phyloP scores from a whole-genome alignment of 108 stramenopile genomes.

The Thalassiosira profunda region DNA sequence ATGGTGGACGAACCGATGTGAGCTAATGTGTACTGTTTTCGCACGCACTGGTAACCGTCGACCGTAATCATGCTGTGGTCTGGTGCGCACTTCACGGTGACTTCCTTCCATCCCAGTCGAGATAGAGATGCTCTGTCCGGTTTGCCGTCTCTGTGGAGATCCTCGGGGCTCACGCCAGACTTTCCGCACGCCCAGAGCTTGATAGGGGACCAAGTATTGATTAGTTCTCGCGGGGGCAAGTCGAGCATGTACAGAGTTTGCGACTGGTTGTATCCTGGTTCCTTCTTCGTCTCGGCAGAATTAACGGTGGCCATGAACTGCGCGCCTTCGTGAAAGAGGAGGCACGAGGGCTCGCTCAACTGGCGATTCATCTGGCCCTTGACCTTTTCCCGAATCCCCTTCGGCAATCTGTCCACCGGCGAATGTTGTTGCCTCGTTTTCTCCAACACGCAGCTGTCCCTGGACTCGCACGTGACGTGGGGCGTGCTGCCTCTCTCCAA shows the following conservation, averaged over 20 bases:
- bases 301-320: constrained; percentile 20
- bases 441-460: too few relatives aligned
- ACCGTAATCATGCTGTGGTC: not conserved
- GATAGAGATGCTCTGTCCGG: not conserved
- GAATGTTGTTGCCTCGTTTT: not conserved
- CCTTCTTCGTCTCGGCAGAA: too few relatives aligned
- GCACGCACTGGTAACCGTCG: not conserved
- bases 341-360: not conserved
- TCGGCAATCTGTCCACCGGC: not conserved
- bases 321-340: constrained; percentile 20
- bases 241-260: constrained; percentile 21
- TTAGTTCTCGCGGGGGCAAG: not conserved
- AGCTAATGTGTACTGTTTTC: constrained; percentile 12
- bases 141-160: not conserved
- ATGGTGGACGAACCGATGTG: constrained; percentile 17
- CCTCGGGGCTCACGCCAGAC: not conserved
- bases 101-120: constrained; percentile 5
- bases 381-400: not conserved
- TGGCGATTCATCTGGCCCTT: not conserved
- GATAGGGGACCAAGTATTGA: not conserved
- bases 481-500: too few relatives aligned
- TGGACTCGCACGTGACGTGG: not conserved
- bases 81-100: not conserved
- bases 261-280: not conserved
- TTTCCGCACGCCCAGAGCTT: not conserved